Evolutionary conservation across 306 rosid species (phyloP).

Genomic region (Castanospermum australe): DNA sequence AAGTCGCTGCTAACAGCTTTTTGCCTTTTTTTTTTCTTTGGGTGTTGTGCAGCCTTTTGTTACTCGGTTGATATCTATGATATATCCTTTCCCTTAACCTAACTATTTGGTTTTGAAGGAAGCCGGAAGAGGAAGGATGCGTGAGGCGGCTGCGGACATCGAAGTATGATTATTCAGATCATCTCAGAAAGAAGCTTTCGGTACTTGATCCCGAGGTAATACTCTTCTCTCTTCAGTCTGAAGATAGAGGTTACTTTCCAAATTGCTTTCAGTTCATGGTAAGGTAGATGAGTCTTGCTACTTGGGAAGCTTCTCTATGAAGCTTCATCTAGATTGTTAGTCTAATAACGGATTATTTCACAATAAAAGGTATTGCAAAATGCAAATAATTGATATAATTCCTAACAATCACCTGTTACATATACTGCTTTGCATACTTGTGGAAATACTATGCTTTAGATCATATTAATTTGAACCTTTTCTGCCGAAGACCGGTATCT

Average conservation of each 20-base stretch:
- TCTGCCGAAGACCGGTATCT: neutral
- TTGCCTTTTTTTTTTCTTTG: neutral
- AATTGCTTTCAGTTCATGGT: neutral
- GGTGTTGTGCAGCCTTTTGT: neutral
- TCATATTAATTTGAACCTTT: slow-evolving; percentile 11
- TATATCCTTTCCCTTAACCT: neutral
- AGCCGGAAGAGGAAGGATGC: slow-evolving; percentile 44
- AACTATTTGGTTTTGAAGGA: slow-evolving; percentile 40
- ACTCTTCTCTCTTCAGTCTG: neutral
- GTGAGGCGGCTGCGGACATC: slow-evolving; percentile 23
- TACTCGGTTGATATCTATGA: slow-evolving; percentile 1
- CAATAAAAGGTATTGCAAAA: neutral
- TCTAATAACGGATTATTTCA: neutral
- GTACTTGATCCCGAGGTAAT: slow-evolving; percentile 85
- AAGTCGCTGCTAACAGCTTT: slow-evolving; percentile 10
- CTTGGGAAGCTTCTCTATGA: neutral
- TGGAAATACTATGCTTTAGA: neutral
- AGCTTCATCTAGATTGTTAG: neutral
- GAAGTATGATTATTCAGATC: slow-evolving; percentile 42
- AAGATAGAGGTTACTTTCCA: neutral
- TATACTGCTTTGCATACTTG: slow-evolving; percentile 2
- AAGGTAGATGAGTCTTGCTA: neutral
- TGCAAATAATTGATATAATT: neutral
- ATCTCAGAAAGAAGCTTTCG: slow-evolving; percentile 56
- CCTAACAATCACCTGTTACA: neutral